Evolutionary conservation across 345 rosid genomes (phyloP).

Genomic region (Kernera saxatilis): DNA sequence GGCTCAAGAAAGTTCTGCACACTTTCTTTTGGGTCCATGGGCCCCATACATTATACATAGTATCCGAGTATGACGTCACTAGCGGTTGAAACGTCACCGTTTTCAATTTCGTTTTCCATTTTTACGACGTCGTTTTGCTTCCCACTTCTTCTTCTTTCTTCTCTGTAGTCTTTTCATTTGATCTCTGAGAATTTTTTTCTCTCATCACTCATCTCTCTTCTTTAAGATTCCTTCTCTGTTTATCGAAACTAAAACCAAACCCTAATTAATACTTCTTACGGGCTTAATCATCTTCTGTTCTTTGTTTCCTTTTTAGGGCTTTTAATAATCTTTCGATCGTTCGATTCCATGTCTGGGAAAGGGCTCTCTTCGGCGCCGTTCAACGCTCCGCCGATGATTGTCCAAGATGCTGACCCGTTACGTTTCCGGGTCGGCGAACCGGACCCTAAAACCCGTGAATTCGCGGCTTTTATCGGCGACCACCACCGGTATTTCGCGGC

Average conservation of each 20-base stretch:
- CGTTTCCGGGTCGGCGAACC: conserved; percentile 33
- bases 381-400: conserved; percentile 16
- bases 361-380: conserved; percentile 19
- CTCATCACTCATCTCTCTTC: not conserved
- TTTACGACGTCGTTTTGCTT: conserved; percentile 10
- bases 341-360: conserved; percentile 26
- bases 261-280: not conserved
- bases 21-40: not conserved
- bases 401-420: conserved; percentile 36
- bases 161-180: conserved; percentile 9
- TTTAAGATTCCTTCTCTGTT: not conserved
- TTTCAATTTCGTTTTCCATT: not conserved
- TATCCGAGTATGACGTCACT: not conserved
- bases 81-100: conserved; percentile 19
- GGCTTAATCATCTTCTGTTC: not conserved
- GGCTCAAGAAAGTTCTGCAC: not conserved
- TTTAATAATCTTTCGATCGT: not conserved
- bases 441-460: conserved; percentile 34
- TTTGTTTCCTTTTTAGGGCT: not conserved
- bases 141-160: conserved; percentile 12
- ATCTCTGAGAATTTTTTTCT: not conserved
- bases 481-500: conserved; percentile 32
- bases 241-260: not conserved
- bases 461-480: conserved; percentile 29
- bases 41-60: not conserved